Base-by-base conservation (phyloP, 1,139 yeast species). In the Kurtzmaniella quercitrusa region DNA sequence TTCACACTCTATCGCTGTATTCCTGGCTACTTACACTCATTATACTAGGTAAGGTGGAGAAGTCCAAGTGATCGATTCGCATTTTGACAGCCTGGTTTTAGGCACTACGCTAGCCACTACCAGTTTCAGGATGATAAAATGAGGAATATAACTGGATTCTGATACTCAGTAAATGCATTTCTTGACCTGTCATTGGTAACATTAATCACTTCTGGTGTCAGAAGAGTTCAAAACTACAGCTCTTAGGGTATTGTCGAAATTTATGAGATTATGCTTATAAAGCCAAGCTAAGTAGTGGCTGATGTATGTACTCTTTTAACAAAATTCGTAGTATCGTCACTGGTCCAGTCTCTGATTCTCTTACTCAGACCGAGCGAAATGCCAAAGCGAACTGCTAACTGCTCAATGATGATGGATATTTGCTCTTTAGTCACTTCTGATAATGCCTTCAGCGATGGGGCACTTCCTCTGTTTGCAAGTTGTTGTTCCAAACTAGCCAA, bases 341-440 rank as follows among this genome's bases (percentile, higher is more conserved):
- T 65, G 3, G 81, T 66, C 93, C 93, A 85, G 3, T 80, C 81
- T 36, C 67, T 54, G 3, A 80, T 59, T 59, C 93, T 74, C 55
- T 84, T 82, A 44, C 73, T 73, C 4, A 71, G 53, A 0, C 63
- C 62, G 4, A 71, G 66, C 15, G 72, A 56, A 8, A 75, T 53
- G 0, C 70, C 70, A 42, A 75, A 68, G 46, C 84, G 69, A 8
- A 71, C 42, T 2, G 73, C 66, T 8, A 84, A 48, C 51, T 81
- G 78, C 43, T 70, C 66, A 41, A 70, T 56, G 46, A 77, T 75
- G 27, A 78, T 51, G 24, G 63, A 53, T 43, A 66, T 59, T 47
- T 72, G 76, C 39, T 70, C 60, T 18, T 63, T 56, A 27, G 68
- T 45, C 3, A 62, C 40, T 3, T 44, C 44, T 7, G 27, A 24